Percentiles rank a stretch among this genome's conserved stretches.
Evolutionary conservation across 805 yeast genomes (phyloP).

Genomic region (Zygosaccharomyces siamensis): DNA sequence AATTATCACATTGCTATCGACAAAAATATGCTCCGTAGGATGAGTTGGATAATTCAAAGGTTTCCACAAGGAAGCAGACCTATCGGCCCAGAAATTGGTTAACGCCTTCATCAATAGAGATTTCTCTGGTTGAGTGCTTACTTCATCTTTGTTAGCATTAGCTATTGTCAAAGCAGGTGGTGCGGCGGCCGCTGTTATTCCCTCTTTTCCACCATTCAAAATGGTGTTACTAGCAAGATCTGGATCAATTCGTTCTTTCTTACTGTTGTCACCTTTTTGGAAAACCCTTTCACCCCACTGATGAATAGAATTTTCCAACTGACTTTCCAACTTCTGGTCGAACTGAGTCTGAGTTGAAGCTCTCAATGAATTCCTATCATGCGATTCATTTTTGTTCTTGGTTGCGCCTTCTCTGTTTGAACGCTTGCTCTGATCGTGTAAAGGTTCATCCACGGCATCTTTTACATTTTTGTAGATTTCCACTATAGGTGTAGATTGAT

Average conservation of each 20-base stretch:
- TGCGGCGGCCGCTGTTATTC: conserved; percentile 15
- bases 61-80: conserved; percentile 94
- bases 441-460: conserved; percentile 71
- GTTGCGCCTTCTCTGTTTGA: conserved; percentile 14
- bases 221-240: conserved; percentile 14
- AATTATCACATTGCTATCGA: conserved; percentile 88
- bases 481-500: conserved; percentile 77
- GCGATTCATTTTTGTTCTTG: conserved; percentile 2
- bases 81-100: conserved; percentile 93
- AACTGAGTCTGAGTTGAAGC: conserved; percentile 13
- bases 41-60: conserved; percentile 78
- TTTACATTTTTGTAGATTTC: conserved; percentile 83
- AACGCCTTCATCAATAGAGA: conserved; percentile 76
- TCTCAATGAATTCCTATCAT: conserved; percentile 4
- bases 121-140: conserved; percentile 51
- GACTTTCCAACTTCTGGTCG: conserved; percentile 26
- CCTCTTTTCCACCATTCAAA: conserved; percentile 9
- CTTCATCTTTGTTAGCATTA: conserved; percentile 25
- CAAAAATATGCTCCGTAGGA: conserved; percentile 83
- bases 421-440: conserved; percentile 28
- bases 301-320: conserved; percentile 31
- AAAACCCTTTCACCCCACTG: conserved; percentile 30
- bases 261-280: conserved; percentile 9
- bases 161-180: conserved; percentile 23
- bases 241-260: conserved; percentile 4